Evolutionary conservation across 2,329 filamentous ascomycete species (phyloP).

Genomic region (Phyllachora maydis): DNA sequence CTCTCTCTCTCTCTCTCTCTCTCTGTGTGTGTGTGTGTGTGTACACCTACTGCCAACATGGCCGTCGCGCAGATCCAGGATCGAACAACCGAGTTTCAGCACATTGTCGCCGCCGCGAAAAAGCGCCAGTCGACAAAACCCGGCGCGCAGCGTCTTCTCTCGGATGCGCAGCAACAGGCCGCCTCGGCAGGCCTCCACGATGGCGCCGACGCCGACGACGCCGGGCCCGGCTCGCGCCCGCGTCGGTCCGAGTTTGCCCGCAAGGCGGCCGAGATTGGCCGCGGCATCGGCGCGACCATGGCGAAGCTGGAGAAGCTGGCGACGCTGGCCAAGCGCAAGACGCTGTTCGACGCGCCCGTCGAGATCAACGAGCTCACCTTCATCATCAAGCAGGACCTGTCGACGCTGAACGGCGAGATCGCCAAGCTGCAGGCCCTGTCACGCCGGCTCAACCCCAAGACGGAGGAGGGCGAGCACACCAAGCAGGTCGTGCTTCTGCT

Average conservation of each 20-base stretch:
- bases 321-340: constrained; percentile 86
- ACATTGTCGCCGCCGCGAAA: constrained; percentile 73
- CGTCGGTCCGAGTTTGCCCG: constrained; percentile 79
- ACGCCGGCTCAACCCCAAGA: constrained; percentile 51
- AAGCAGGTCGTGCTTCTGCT: constrained; percentile 89
- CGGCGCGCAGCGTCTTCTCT: constrained; percentile 60
- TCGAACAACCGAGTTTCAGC: constrained; percentile 85
- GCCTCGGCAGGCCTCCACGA: too few relatives aligned
- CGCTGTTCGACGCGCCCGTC: constrained; percentile 85
- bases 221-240: constrained; percentile 26
- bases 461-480: constrained; percentile 80
- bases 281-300: constrained; percentile 82
- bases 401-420: constrained; percentile 68
- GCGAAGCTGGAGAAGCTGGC: constrained; percentile 86
- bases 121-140: constrained; percentile 60
- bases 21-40: too few relatives aligned
- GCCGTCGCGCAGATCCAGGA: constrained; percentile 73
- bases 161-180: constrained; percentile 47
- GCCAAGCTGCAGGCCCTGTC: constrained; percentile 61
- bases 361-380: constrained; percentile 96
- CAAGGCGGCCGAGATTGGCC: constrained; percentile 75
- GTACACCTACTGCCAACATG: too few relatives aligned
- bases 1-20: too few relatives aligned
- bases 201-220: too few relatives aligned
- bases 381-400: constrained; percentile 93